These are phyloP conservation scores for Hypoxylon sp. DNA, from an alignment of 2,329 filamentous ascomycete genomes.

Conservation along the genomic window DNA sequence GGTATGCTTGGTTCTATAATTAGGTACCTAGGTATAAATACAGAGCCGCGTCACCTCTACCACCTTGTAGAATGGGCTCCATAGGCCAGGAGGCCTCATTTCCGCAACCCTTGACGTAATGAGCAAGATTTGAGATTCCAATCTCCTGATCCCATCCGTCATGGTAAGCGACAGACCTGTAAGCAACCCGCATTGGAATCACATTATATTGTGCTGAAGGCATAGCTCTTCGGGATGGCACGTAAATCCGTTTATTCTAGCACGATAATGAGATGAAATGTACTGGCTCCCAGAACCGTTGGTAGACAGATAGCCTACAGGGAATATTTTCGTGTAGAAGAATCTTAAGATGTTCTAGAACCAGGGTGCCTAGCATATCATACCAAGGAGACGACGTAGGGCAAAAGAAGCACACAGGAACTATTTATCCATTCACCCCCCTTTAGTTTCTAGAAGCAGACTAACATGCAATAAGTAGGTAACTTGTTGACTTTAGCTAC, in stretches of 20 bases:
- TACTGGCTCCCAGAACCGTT: not conserved
- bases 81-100: slow-evolving; percentile 4
- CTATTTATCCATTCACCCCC: not conserved
- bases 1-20: not conserved
- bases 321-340: not conserved
- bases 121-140: not conserved
- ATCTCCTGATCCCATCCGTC: not conserved
- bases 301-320: not conserved
- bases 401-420: not conserved
- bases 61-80: not conserved
- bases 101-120: not conserved
- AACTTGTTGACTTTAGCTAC: not conserved
- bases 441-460: not conserved
- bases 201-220: not conserved
- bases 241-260: not conserved
- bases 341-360: not conserved
- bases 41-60: slow-evolving; percentile 14
- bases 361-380: not conserved
- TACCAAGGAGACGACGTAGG: not conserved
- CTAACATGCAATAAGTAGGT: not conserved
- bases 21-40: not conserved
- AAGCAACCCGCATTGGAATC: not conserved
- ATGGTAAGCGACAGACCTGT: not conserved
- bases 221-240: not conserved
- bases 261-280: not conserved